Evolutionary conservation across 75 land plant species (phyloP).

Genomic region (Cunninghamia lanceolata): DNA sequence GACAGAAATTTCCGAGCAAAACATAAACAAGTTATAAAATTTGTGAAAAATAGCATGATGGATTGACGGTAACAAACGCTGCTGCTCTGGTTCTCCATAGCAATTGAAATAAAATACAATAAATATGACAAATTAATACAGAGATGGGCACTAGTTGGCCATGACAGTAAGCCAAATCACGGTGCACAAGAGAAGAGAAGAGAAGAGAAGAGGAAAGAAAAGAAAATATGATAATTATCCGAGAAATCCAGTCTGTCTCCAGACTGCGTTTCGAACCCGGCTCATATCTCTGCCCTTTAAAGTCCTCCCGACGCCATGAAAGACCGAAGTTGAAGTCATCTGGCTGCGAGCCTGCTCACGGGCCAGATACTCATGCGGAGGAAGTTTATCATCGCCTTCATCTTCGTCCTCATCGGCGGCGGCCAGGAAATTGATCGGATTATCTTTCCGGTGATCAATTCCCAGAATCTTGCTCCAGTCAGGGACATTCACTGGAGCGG

Average conservation of each 20-base stretch:
- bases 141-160: not conserved
- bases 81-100: not conserved
- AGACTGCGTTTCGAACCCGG: slow-evolving; percentile 73
- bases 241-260: slow-evolving; percentile 57
- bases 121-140: no score
- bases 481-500: slow-evolving; percentile 79
- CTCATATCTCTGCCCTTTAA: slow-evolving; percentile 76
- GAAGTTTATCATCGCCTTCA: slow-evolving; percentile 41
- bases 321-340: slow-evolving; percentile 54
- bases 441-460: not conserved
- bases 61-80: not conserved
- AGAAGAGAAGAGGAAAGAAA: not conserved
- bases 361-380: slow-evolving; percentile 76
- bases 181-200: not conserved
- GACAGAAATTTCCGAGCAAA: no score
- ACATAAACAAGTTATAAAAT: no score
- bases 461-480: slow-evolving; percentile 44
- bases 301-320: slow-evolving; percentile 78
- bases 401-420: slow-evolving; percentile 40
- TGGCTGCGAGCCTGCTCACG: slow-evolving; percentile 39
- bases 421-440: not conserved
- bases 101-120: not conserved
- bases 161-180: not conserved
- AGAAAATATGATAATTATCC: slow-evolving; percentile 27
- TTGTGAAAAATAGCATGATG: no score